Evolutionary conservation across 2,329 filamentous ascomycete genomes (phyloP).

Genomic region (Didymellaceae sp.): DNA sequence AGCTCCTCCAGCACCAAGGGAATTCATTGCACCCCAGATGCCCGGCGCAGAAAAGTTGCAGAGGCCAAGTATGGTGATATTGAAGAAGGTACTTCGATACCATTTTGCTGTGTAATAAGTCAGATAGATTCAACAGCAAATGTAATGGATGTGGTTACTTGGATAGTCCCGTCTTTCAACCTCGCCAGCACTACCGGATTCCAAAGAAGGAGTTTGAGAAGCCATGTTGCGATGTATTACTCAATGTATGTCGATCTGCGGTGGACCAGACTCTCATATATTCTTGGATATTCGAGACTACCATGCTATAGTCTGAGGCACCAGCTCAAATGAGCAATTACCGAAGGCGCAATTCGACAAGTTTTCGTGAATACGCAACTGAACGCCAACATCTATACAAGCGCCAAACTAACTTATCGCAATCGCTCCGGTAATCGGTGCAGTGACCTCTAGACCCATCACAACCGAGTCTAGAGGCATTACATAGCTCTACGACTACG

Average conservation of each 20-base stretch:
- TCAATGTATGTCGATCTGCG: background rate
- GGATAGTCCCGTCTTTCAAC: conserved; percentile 34
- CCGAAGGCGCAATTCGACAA: conserved; percentile 3
- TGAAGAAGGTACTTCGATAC: conserved; percentile 75
- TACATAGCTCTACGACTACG: background rate
- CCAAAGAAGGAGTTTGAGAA: conserved; percentile 20
- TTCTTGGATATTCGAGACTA: no score
- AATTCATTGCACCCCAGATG: conserved; percentile 76
- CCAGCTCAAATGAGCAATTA: no score
- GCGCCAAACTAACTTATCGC: background rate
- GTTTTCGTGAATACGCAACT: conserved; percentile 1
- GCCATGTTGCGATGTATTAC: conserved; percentile 17
- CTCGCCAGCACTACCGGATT: conserved; percentile 27
- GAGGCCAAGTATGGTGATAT: conserved; percentile 73
- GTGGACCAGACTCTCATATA: conserved; percentile 9
- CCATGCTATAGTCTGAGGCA: no score
- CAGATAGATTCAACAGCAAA: background rate
- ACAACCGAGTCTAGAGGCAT: background rate
- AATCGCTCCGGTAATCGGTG: conserved; percentile 5
- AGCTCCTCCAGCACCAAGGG: conserved; percentile 71
- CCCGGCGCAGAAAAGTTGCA: conserved; percentile 75
- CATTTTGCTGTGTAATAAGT: conserved; percentile 58
- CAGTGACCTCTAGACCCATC: background rate
- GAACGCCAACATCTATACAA: background rate
- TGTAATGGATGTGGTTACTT: conserved; percentile 17